Evolutionary conservation across 352 stramenopile species (phyloP).

Genomic region (Globisporangium rhizosaccharum): DNA sequence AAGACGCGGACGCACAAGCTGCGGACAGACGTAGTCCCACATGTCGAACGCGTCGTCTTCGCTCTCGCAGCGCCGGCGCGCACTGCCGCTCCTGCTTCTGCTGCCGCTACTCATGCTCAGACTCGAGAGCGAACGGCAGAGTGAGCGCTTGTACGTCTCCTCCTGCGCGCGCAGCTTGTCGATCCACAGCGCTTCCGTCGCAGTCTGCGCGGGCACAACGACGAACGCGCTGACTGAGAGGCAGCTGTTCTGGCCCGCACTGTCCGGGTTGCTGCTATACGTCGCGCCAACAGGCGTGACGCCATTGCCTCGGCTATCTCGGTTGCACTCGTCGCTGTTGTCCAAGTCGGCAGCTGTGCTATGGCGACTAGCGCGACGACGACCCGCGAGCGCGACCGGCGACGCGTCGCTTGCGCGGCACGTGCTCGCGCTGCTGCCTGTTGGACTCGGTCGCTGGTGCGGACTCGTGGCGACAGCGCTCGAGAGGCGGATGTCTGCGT

Average conservation of each 20-base stretch:
- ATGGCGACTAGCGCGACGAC: not conserved
- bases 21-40: slow-evolving; percentile 54
- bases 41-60: slow-evolving; percentile 37
- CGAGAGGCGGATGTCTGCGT: slow-evolving; percentile 12
- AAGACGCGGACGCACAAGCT: slow-evolving; percentile 28
- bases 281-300: not conserved
- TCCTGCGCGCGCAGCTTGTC: slow-evolving; percentile 15
- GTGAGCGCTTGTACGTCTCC: slow-evolving; percentile 11
- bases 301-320: not conserved
- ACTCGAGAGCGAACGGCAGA: slow-evolving; percentile 5
- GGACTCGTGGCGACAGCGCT: not conserved
- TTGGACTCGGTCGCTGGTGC: slow-evolving; percentile 1
- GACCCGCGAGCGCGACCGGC: not conserved
- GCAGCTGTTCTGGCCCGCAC: not conserved
- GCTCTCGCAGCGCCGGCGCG: slow-evolving; percentile 12
- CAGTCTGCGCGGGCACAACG: slow-evolving; percentile 9
- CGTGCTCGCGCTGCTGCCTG: not conserved
- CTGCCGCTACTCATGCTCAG: not conserved
- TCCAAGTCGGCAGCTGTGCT: not conserved
- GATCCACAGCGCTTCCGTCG: slow-evolving; percentile 10
- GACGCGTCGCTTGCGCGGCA: slow-evolving; percentile 1
- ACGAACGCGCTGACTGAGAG: slow-evolving; percentile 14
- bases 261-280: not conserved
- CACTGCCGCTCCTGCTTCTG: not conserved
- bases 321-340: not conserved